Percentiles rank a stretch among this genome's conserved stretches.
Conservation (phyloP, 805 yeast species). For the Debaryomyces maramus region DNA sequence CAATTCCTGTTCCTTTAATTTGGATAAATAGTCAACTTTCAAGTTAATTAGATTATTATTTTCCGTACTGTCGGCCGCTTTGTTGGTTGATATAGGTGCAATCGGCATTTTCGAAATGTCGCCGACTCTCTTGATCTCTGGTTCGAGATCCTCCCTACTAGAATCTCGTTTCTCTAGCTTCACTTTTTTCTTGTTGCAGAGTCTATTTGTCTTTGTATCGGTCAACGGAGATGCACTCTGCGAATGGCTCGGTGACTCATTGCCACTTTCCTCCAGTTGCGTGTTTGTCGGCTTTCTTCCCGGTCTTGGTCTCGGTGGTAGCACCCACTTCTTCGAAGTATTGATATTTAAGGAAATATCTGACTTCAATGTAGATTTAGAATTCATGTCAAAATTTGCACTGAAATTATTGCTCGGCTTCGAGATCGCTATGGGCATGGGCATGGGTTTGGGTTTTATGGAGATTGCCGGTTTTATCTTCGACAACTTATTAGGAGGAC, state of each 20-base stretch:
- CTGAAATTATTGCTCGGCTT: slow-evolving; percentile 22
- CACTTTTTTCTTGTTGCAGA: slow-evolving; percentile 1
- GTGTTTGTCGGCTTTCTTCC: slow-evolving; percentile 37
- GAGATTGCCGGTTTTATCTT: slow-evolving; percentile 43
- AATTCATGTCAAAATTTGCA: slow-evolving; percentile 19
- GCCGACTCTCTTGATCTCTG: neutral
- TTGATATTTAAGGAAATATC: slow-evolving; percentile 30
- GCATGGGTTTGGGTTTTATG: slow-evolving; percentile 37
- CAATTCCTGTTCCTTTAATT: slow-evolving; percentile 43
- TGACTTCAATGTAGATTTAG: slow-evolving; percentile 16
- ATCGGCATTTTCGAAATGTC: neutral
- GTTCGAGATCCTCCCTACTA: neutral
- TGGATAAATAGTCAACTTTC: slow-evolving; percentile 33
- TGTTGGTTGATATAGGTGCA: neutral
- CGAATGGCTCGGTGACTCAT: slow-evolving; percentile 3
- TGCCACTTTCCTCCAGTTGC: slow-evolving; percentile 4
- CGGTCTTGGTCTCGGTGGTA: slow-evolving; percentile 43
- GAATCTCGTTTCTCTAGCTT: slow-evolving; percentile 3
- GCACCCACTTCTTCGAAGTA: slow-evolving; percentile 40
- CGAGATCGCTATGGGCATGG: slow-evolving; percentile 29
- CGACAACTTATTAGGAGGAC: slow-evolving; percentile 22
- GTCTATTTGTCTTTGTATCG: neutral
- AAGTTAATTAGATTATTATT: slow-evolving; percentile 21
- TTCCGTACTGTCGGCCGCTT: neutral
- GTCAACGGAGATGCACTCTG: neutral